Evolutionary conservation across 2,329 filamentous ascomycete genomes (phyloP).

Genomic region (Apiospora koreana): DNA sequence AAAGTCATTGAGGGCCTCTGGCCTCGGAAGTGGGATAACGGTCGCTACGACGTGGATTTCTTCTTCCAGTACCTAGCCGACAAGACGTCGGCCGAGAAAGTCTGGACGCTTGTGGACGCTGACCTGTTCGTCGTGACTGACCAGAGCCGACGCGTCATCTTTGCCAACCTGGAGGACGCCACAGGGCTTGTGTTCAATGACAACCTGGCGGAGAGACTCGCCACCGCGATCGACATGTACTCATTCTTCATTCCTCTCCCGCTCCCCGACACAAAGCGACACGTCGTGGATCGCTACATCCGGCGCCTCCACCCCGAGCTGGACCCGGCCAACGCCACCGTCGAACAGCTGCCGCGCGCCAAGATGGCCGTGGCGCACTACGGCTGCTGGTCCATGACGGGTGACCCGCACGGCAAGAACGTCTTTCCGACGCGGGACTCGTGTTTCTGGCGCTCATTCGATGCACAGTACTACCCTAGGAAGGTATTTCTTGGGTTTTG

Average conservation of each 20-base stretch:
- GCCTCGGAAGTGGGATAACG: constrained; percentile 11
- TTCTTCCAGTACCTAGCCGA: constrained; percentile 18
- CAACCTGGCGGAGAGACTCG: constrained; percentile 11
- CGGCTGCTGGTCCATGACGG: constrained; percentile 18
- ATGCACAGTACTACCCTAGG: neutral
- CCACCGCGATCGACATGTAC: constrained; percentile 17
- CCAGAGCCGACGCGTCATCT: constrained; percentile 18
- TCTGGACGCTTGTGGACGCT: constrained; percentile 15
- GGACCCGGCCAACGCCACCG: constrained; percentile 18
- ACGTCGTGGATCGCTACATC: constrained; percentile 20
- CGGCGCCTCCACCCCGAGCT: constrained; percentile 21
- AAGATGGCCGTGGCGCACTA: constrained; percentile 22
- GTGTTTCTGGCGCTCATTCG: neutral
- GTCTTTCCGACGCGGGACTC: constrained; percentile 9
- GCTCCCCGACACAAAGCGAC: constrained; percentile 16
- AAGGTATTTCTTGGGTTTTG: constrained; percentile 12
- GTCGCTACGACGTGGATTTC: constrained; percentile 10
- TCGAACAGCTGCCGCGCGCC: constrained; percentile 18
- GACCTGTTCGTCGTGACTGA: constrained; percentile 17
- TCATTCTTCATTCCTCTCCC: constrained; percentile 20
- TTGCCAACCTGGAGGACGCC: constrained; percentile 20
- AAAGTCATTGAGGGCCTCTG: constrained; percentile 11
- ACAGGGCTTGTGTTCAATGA: constrained; percentile 15
- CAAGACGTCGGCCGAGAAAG: constrained; percentile 12
- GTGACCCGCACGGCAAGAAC: constrained; percentile 13